phyloP scores from a whole-genome alignment of 2,329 filamentous ascomycete species.

The Colletotrichum navitas region DNA sequence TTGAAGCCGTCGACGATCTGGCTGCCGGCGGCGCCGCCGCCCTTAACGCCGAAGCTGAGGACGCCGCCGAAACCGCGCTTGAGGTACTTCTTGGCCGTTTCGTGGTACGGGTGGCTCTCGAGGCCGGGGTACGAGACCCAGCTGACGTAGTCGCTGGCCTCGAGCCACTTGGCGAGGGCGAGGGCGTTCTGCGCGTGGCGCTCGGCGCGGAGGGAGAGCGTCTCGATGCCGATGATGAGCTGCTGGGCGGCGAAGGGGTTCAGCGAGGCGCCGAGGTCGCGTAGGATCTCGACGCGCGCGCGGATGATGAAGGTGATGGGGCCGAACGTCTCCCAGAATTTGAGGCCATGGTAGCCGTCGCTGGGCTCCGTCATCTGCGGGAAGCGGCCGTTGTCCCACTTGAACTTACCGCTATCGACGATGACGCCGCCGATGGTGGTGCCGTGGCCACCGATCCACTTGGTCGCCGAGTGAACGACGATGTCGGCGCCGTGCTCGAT shows the following conservation, averaged over 20 bases:
- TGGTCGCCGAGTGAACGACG: conserved; percentile 93
- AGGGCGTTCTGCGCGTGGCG: conserved; percentile 88
- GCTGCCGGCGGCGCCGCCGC: conserved; percentile 84
- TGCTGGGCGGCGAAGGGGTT: conserved; percentile 96
- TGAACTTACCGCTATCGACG: conserved; percentile 90
- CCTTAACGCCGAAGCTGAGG: conserved; percentile 92
- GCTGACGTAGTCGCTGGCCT: conserved; percentile 83
- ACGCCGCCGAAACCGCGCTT: conserved; percentile 89
- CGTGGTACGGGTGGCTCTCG: conserved; percentile 83
- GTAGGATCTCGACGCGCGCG: conserved; percentile 88
- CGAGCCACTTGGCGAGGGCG: conserved; percentile 83
- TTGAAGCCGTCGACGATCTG: conserved; percentile 95
- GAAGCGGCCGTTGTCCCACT: conserved; percentile 90
- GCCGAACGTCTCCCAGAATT: conserved; percentile 95
- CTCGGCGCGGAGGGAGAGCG: conserved; percentile 86
- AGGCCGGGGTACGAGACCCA: conserved; percentile 97
- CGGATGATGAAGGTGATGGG: conserved; percentile 85
- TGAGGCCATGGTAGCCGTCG: conserved; percentile 91
- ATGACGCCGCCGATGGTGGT: conserved; percentile 91
- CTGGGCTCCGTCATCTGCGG: conserved; percentile 92
- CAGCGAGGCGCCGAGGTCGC: conserved; percentile 84
- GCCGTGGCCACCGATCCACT: conserved; percentile 97
- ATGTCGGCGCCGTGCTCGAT: conserved; percentile 95
- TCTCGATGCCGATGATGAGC: conserved; percentile 89
- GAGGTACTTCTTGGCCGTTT: conserved; percentile 87